Conservation (phyloP, 371 early-diverging fungal species). For the Mucor lusitanicus region DNA sequence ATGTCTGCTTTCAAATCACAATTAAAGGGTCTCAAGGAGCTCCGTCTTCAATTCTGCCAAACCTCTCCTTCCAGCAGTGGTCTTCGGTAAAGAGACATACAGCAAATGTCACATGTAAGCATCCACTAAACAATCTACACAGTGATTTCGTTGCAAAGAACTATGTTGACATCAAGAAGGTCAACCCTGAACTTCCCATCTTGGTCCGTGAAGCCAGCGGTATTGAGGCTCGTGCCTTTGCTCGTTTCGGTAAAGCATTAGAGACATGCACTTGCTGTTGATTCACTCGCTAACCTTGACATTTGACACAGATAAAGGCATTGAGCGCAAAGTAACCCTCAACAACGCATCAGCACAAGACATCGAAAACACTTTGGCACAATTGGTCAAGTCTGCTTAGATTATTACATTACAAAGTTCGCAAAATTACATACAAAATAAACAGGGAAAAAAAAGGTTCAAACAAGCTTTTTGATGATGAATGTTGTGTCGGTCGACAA, state of each 20-base stretch:
- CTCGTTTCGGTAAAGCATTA: slow-evolving; percentile 76
- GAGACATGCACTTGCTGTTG: background rate
- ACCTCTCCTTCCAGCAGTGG: slow-evolving; percentile 83
- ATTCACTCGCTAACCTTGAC: background rate
- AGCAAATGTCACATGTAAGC: background rate
- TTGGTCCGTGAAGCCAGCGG: slow-evolving; percentile 89
- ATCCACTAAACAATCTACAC: slow-evolving; percentile 6
- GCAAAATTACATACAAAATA: slow-evolving; percentile 1
- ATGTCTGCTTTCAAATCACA: slow-evolving; percentile 51
- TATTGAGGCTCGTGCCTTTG: slow-evolving; percentile 87
- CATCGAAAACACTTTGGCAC: slow-evolving; percentile 69
- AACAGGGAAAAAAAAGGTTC: slow-evolving; percentile 2
- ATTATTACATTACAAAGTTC: background rate
- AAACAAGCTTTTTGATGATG: background rate
- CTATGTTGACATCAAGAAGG: slow-evolving; percentile 79
- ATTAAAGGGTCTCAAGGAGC: slow-evolving; percentile 79
- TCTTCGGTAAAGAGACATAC: slow-evolving; percentile 65
- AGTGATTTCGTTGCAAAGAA: slow-evolving; percentile 85
- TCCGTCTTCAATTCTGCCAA: slow-evolving; percentile 91
- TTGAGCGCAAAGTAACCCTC: slow-evolving; percentile 77
- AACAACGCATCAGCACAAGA: slow-evolving; percentile 75
- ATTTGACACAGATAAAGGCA: slow-evolving; percentile 69
- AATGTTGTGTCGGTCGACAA: background rate
- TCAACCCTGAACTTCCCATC: slow-evolving; percentile 88
- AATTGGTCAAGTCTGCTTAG: slow-evolving; percentile 58